Evolutionary conservation across 2,329 filamentous ascomycete genomes (phyloP).

Genomic region (Rhinocladiella similis): DNA sequence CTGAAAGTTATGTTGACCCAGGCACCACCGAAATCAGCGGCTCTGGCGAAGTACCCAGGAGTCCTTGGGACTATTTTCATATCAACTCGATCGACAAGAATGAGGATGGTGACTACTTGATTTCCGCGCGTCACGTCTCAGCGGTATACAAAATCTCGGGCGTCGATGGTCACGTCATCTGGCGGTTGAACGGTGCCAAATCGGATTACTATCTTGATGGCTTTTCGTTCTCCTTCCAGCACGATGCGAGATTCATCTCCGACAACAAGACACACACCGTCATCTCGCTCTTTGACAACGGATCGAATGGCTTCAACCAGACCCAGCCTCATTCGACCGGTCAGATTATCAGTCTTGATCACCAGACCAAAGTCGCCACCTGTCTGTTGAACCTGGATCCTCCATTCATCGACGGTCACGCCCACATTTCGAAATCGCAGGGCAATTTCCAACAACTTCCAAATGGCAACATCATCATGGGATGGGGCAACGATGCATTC

Average conservation of each 20-base stretch:
- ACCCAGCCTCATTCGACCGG: conserved; percentile 41
- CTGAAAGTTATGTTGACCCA: conserved; percentile 48
- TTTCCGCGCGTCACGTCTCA: conserved; percentile 43
- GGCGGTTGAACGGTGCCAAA: conserved; percentile 39
- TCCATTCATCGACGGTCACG: conserved; percentile 22
- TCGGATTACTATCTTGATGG: conserved; percentile 30
- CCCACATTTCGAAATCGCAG: conserved; percentile 30
- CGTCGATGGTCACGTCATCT: conserved; percentile 40
- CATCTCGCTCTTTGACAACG: conserved; percentile 45
- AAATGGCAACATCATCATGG: conserved; percentile 41
- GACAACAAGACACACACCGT: conserved; percentile 41
- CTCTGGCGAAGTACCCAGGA: conserved; percentile 47
- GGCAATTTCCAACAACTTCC: conserved; percentile 41
- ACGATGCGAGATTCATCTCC: conserved; percentile 42
- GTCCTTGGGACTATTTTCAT: conserved; percentile 48
- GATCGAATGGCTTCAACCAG: conserved; percentile 41
- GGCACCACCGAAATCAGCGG: conserved; percentile 47
- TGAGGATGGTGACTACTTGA: conserved; percentile 41
- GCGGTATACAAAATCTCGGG: conserved; percentile 44
- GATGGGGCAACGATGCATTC: conserved; percentile 45
- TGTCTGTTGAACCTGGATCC: conserved; percentile 36
- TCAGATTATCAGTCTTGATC: conserved; percentile 42
- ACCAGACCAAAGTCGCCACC: conserved; percentile 37
- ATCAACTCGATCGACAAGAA: conserved; percentile 47
- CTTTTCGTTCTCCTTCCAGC: conserved; percentile 46